These are phyloP conservation scores for Globisporangium acanthophoron DNA, from an alignment of 352 stramenopile genomes.

Conservation along the genomic window DNA sequence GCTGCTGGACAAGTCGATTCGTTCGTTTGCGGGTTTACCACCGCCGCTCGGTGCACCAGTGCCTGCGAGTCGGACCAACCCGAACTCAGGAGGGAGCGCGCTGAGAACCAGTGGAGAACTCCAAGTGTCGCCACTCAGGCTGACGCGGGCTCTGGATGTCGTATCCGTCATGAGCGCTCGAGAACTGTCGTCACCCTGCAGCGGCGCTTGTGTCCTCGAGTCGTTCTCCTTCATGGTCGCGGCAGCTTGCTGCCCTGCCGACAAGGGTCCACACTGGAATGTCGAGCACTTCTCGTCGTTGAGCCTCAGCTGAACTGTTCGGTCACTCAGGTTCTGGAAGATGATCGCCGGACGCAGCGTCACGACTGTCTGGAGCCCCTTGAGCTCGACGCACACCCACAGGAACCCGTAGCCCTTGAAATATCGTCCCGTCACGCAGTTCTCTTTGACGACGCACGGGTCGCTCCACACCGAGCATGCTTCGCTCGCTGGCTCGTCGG, in stretches of 20 bases:
- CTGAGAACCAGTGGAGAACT: slow-evolving; percentile 15
- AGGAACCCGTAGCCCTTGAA: slow-evolving; percentile 49
- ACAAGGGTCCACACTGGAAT: background rate
- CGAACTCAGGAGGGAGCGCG: slow-evolving; percentile 37
- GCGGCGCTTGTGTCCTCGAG: background rate
- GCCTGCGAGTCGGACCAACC: slow-evolving; percentile 34
- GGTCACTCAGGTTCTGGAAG: slow-evolving; percentile 40
- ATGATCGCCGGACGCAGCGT: slow-evolving; percentile 42
- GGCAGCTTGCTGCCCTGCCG: no score
- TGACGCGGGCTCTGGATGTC: slow-evolving; percentile 22
- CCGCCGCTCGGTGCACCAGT: slow-evolving; percentile 1
- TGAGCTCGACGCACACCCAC: slow-evolving; percentile 62
- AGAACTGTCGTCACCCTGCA: slow-evolving; percentile 4
- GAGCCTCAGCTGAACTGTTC: slow-evolving; percentile 29
- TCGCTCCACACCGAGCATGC: slow-evolving; percentile 42
- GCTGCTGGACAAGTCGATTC: background rate
- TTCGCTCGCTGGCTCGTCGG: background rate
- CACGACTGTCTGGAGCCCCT: slow-evolving; percentile 49
- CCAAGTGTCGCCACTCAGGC: slow-evolving; percentile 24
- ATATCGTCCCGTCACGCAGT: slow-evolving; percentile 48
- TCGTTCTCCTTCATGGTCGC: background rate
- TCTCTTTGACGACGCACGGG: slow-evolving; percentile 59
- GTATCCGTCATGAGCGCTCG: slow-evolving; percentile 30
- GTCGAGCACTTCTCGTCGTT: slow-evolving; percentile 14
- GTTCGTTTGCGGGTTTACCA: background rate